Conservation (phyloP, 2,329 filamentous ascomycete species). For the Penicillium digitatum region DNA sequence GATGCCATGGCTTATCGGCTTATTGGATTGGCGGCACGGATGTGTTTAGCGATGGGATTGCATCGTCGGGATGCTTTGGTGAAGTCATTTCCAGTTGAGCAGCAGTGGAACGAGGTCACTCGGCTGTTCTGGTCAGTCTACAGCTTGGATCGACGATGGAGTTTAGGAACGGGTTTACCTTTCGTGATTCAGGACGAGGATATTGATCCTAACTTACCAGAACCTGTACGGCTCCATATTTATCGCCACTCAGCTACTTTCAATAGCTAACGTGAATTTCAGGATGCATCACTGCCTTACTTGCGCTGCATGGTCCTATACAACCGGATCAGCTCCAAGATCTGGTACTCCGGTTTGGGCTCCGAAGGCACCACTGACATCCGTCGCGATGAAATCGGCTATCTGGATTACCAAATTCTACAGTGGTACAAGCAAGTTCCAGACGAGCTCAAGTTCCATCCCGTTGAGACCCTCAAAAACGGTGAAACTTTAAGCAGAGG, state of each 20-base stretch:
- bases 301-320: constrained; percentile 81
- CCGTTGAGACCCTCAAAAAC: constrained; percentile 48
- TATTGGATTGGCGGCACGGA: constrained; percentile 74
- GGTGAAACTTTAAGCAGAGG: constrained; percentile 58
- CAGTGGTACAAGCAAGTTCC: constrained; percentile 80
- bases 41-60: constrained; percentile 78
- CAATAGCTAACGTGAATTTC: constrained; percentile 2
- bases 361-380: constrained; percentile 64
- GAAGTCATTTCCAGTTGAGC: constrained; percentile 62
- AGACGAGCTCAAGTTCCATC: constrained; percentile 60
- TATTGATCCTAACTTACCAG: constrained; percentile 73
- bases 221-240: constrained; percentile 58
- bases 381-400: constrained; percentile 70
- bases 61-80: constrained; percentile 72
- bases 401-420: constrained; percentile 76
- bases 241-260: not conserved
- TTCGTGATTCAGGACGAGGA: constrained; percentile 82
- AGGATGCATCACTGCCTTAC: constrained; percentile 58
- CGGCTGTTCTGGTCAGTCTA: constrained; percentile 84
- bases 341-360: constrained; percentile 76
- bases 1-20: constrained; percentile 82
- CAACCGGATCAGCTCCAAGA: constrained; percentile 75
- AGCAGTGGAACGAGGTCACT: constrained; percentile 64
- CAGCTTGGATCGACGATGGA: constrained; percentile 80
- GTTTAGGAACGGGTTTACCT: constrained; percentile 81